Base-by-base conservation (phyloP, 208 protist species). In the Acanthamoeba lenticulata region DNA sequence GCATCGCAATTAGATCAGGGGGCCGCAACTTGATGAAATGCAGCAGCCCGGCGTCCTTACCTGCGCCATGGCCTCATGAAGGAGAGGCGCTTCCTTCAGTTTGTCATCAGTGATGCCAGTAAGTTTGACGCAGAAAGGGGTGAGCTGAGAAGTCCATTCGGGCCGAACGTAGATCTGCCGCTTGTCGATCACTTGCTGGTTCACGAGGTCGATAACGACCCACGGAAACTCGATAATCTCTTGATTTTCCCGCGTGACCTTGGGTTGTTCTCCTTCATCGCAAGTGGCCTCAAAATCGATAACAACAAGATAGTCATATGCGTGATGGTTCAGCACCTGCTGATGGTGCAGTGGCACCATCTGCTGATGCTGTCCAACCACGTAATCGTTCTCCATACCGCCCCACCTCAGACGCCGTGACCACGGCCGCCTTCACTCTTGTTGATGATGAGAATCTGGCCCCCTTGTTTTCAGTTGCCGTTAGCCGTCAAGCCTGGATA, bases 211-310 rank as follows among this genome's bases (percentile, higher is more conserved):
- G 65, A 94, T 52, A 24, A 95, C 60, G 21, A 93, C 88, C 77
- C 55, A 93, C 9, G 60, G 88, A 49, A 93, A 93, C 94, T 95
- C 94, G 0, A 55, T 86, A 42, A 96, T 96, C 95, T 95, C 88
- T 27, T 96, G 29, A 47, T 90, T 93, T 47, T 52, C 74, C 36
- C 62, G 88, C 5, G 88, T 92, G 40, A 92, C 88, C 42, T 52
- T 77, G 62, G 88, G 88, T 17, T 92, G 38, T 13, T 92, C 88
- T 5, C 88, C 88, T 38, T 92, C 88, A 24, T 92, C 88, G 62
- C 60, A 72, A 34, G 88, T 92, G 60, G 52, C 52, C 62, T 92
- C 88, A 40, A 92, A 92, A 42, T 90, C 83, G 52, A 90, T 90
- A 13, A 90, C 83, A 5, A 90, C 83, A 3, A 90, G 36, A 19